These are phyloP conservation scores for Torulaspora delbrueckii DNA, from an alignment of 805 yeast genomes.

Conservation along the genomic window DNA sequence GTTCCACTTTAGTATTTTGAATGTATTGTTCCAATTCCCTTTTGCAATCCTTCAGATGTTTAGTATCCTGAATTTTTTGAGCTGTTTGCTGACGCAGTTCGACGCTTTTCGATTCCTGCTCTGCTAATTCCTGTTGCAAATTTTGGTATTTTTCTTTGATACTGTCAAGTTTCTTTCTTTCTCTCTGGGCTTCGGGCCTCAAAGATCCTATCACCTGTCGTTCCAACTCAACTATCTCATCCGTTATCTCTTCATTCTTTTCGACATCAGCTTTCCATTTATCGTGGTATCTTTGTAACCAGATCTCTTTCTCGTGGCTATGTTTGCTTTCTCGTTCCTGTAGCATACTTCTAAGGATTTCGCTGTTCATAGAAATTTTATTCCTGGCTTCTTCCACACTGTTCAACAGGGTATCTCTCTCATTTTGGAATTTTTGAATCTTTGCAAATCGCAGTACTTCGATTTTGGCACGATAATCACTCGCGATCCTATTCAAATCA, in stretches of 20 bases:
- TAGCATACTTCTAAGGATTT: constrained; percentile 14
- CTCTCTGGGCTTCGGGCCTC: constrained; percentile 13
- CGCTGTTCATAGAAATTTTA: constrained; percentile 23
- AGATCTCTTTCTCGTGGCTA: constrained; percentile 19
- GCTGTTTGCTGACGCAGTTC: constrained; percentile 29
- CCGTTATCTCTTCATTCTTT: constrained; percentile 24
- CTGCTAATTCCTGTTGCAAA: constrained; percentile 22
- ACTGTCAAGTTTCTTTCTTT: constrained; percentile 7
- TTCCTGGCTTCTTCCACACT: constrained; percentile 33
- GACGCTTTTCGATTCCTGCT: constrained; percentile 24
- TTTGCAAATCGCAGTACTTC: constrained; percentile 38
- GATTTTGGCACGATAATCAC: constrained; percentile 36
- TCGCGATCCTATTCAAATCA: constrained; percentile 35
- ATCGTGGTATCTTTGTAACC: constrained; percentile 26
- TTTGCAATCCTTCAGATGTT: constrained; percentile 13
- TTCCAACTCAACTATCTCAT: constrained; percentile 26
- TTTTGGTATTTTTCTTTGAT: constrained; percentile 18
- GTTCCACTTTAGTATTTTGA: constrained; percentile 30
- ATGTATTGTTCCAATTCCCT: constrained; percentile 27
- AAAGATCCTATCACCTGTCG: constrained; percentile 13
- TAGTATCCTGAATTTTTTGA: constrained; percentile 11
- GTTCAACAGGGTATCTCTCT: constrained; percentile 27
- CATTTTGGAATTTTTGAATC: constrained; percentile 31
- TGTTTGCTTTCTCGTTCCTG: constrained; percentile 20
- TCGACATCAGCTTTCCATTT: constrained; percentile 31